These are phyloP conservation scores for Diacronema lutheri DNA, from an alignment of 78 protist species.

Conservation along the genomic window DNA sequence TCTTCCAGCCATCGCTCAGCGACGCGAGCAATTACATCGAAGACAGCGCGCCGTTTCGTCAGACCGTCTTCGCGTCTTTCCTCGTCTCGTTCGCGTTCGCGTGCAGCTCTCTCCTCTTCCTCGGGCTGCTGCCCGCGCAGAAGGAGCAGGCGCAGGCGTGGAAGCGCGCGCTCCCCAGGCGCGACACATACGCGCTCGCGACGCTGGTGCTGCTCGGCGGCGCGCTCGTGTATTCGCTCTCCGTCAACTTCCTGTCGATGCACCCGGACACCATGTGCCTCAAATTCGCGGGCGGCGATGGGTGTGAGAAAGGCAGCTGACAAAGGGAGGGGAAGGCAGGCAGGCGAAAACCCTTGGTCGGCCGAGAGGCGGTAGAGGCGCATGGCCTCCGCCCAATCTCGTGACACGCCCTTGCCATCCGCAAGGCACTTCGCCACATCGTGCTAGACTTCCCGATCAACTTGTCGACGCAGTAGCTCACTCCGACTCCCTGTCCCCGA, in stretches of 20 bases:
- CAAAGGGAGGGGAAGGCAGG: no score
- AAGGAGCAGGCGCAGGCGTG: neutral
- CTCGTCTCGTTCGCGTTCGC: neutral
- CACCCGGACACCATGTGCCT: neutral
- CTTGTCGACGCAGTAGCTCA: no score
- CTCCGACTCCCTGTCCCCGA: no score
- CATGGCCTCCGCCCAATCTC: no score
- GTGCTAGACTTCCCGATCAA: no score
- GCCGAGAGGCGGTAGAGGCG: no score
- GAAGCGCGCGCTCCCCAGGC: neutral
- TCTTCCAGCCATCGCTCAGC: neutral
- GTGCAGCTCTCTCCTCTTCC: neutral
- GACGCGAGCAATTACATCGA: neutral
- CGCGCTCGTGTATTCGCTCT: neutral
- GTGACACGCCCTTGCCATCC: no score
- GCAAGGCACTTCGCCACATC: no score
- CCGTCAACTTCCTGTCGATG: neutral
- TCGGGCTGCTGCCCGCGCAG: neutral
- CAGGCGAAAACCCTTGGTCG: no score
- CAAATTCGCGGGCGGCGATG: neutral
- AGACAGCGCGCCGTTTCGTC: neutral
- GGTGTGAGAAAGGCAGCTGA: no score
- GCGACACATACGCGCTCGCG: neutral
- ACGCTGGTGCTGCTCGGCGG: neutral
- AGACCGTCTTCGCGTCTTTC: neutral